Evolutionary conservation across 352 stramenopile genomes (phyloP).

Genomic region (Globisporangium sylvaticum): DNA sequence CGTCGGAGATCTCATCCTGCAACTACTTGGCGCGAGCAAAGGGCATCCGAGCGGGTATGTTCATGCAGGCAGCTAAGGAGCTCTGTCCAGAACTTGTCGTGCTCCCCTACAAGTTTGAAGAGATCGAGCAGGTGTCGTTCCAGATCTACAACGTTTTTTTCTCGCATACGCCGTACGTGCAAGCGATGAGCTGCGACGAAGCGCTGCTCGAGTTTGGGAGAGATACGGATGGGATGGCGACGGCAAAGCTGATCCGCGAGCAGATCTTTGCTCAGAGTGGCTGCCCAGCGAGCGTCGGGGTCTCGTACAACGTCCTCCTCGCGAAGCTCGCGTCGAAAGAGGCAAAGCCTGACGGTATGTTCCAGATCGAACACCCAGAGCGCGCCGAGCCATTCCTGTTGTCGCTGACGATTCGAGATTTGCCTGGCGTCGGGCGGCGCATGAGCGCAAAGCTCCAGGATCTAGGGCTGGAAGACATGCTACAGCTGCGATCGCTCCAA

Average conservation of each 20-base stretch:
- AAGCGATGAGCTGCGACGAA: conserved; percentile 96
- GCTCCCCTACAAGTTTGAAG: conserved; percentile 92
- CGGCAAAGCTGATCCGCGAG: conserved; percentile 61
- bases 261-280: conserved; percentile 75
- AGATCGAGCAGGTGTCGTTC: conserved; percentile 87
- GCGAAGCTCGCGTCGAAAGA: conserved; percentile 92
- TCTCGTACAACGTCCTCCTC: conserved; percentile 92
- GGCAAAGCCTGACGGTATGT: conserved; percentile 91
- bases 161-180: conserved; percentile 79
- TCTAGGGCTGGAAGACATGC: conserved; percentile 56
- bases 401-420: conserved; percentile 56
- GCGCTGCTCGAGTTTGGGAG: conserved; percentile 88
- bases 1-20: conserved; percentile 92
- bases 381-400: conserved; percentile 64
- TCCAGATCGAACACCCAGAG: conserved; percentile 38
- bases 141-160: conserved; percentile 93
- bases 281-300: conserved; percentile 91
- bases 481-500: conserved; percentile 49
- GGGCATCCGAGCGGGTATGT: conserved; percentile 93
- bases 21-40: conserved; percentile 93
- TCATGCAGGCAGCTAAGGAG: conserved; percentile 89
- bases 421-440: conserved; percentile 78
- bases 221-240: conserved; percentile 56
- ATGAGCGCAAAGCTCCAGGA: conserved; percentile 67
- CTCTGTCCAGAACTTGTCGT: conserved; percentile 91